Conservation (phyloP, 2,329 filamentous ascomycete species). For the Podosphaera fusca region DNA sequence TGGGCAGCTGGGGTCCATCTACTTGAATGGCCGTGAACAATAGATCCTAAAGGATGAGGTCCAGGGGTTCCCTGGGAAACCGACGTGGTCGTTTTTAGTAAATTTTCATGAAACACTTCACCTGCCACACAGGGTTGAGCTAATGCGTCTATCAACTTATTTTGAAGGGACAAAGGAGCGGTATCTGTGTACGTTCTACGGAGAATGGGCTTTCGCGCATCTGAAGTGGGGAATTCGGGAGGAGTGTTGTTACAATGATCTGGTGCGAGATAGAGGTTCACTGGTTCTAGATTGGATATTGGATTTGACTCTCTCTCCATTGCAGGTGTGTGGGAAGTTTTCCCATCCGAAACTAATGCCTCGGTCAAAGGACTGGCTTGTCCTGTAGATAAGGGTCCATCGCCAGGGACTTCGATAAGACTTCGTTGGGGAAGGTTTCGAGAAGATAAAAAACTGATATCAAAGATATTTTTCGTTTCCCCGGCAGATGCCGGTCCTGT, state of each 20-base stretch:
- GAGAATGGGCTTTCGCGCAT: slow-evolving; percentile 40
- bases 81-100: slow-evolving; percentile 20
- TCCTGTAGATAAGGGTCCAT: background rate
- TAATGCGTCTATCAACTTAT: slow-evolving; percentile 65
- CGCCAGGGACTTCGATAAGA: slow-evolving; percentile 13
- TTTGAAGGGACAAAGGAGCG: slow-evolving; percentile 48
- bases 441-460: slow-evolving; percentile 47
- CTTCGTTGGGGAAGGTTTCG: slow-evolving; percentile 28
- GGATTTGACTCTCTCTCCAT: slow-evolving; percentile 6
- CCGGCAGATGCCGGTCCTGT: slow-evolving; percentile 61
- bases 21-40: slow-evolving; percentile 69
- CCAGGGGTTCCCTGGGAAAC: slow-evolving; percentile 12
- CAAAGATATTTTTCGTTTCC: slow-evolving; percentile 55
- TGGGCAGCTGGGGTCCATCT: slow-evolving; percentile 81
- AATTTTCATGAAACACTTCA: slow-evolving; percentile 11
- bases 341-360: background rate
- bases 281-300: slow-evolving; percentile 17
- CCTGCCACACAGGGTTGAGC: slow-evolving; percentile 40
- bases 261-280: slow-evolving; percentile 28
- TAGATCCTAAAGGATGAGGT: slow-evolving; percentile 23
- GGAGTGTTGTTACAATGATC: slow-evolving; percentile 32
- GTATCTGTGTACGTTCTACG: slow-evolving; percentile 81
- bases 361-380: background rate
- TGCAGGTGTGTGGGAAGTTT: slow-evolving; percentile 5
- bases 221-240: slow-evolving; percentile 27